Evolutionary conservation across 108 stramenopile species (phyloP), one percentile per base, ranked within the genome.

Genomic region (Mayamaea pseudoterrestris): DNA sequence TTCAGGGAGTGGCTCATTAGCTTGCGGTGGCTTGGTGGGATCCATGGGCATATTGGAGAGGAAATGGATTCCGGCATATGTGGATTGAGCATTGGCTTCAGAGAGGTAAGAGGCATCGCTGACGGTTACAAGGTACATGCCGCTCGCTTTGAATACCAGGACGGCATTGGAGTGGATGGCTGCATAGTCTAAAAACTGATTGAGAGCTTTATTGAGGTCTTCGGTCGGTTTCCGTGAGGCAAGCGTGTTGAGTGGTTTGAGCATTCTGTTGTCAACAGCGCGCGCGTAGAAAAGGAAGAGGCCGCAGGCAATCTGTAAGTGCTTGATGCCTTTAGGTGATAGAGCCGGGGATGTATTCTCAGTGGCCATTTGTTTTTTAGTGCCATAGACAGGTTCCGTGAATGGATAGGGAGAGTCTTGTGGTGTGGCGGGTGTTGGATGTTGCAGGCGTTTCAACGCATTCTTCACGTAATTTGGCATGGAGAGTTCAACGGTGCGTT

Each of bases 151-250:
- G 34, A 50, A 76, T 16, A 54, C 52, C 9, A 68, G 17, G 9
- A 32, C 58, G 40, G 74, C 63, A 37, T 67, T 40, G 6, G 61
- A 60, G 39, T 74, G 63, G 12, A 65, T 57, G 32, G 73, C 66
- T 1, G 35, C 32, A 39, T 76, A 71, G 25, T 76, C 60, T 18
- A 76, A 52, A 18, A 76, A 60, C 35, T 61, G 54, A 27, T 32
- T 39, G 27, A 60, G 27, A 14, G 42, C 53, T 16, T 37, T 8
- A 14, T 26, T 22, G 5, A 46, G 54, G 5, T 54, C 37, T 6
- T 16, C 7, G 28, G 61, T 62, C 2, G 65, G 14, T 47, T 70
- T 61, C 27, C 47, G 41, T 22, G 54, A 27, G 44, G 66, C 48
- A 17, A 74, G 9, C 14, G 41, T 14, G 36, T 47, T 55, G 0